Base-by-base conservation (phyloP, 1,284 basidiomycete genomes). In the Cutaneotrichosporon sp. region DNA sequence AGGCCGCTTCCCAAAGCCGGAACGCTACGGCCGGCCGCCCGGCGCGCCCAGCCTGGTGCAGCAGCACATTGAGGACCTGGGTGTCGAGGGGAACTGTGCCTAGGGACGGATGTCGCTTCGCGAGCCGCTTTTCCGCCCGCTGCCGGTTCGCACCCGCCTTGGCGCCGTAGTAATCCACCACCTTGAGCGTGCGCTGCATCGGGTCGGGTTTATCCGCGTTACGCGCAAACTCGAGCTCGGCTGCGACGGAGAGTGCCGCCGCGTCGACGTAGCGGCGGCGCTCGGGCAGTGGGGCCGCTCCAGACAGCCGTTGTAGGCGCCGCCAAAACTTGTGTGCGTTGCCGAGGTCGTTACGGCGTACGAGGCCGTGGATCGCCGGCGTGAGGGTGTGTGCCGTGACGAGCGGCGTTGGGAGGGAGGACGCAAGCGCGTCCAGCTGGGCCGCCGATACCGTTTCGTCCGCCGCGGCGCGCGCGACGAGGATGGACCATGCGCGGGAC, bases 1-100 rank as follows among this genome's bases (percentile, higher is more conserved):
- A 30, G 2, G 66, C 64, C 1, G 65, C 66, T 13, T 36, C 39
- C 60, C 63, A 71, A 1, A 74, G 49, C 1, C 70, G 57, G 23
- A 70, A 65, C 2, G 72, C 68, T 1, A 68, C 44, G 2, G 59
- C 59, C 3, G 67, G 62, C 1, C 39, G 22, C 1, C 54, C 44
- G 1, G 42, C 37, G 1, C 38, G 39, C 9, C 46, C 37, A 30
- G 68, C 72, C 17, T 60, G 51, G 8, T 49, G 33, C 12, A 74
- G 49, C 0, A 74, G 60, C 8, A 58, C 50, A 46, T 73, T 69
- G 42, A 73, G 54, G 15, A 61, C 66, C 8, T 49, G 50, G 8
- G 59, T 46, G 46, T 73, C 69, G 26, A 73, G 43, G 2, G 37
- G 40, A 2, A 68, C 51, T 2, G 52, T 52, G n/a, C 59, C 36